Percentiles rank a stretch among this genome's conserved stretches.
Conservation (phyloP, 306 rosid species). For the Citrullus colocynthis region DNA sequence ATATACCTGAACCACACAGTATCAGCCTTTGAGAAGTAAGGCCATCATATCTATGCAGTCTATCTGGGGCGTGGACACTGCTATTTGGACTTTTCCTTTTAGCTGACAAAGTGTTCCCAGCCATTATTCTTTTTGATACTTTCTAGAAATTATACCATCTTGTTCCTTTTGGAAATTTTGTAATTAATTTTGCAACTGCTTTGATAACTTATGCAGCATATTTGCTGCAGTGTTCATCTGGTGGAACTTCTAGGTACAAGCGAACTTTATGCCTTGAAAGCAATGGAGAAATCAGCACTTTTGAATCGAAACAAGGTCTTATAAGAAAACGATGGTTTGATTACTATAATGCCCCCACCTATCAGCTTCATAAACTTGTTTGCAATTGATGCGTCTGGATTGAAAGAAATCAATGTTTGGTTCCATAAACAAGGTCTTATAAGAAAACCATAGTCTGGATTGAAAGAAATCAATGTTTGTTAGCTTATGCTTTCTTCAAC, state of each 20-base stretch:
- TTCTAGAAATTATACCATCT: slow-evolving; percentile 49
- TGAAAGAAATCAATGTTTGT: not conserved
- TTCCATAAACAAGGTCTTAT: too few species aligned
- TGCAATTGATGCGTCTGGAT: not conserved
- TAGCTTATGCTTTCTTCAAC: not conserved
- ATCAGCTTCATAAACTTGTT: not conserved
- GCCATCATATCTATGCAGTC: not conserved
- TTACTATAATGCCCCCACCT: not conserved
- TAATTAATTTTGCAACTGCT: not conserved
- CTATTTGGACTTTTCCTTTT: not conserved
- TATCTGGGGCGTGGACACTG: not conserved
- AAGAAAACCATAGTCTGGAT: not conserved
- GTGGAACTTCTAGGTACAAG: slow-evolving; percentile 80
- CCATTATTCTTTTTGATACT: not conserved
- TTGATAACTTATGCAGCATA: slow-evolving; percentile 5
- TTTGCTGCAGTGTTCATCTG: slow-evolving; percentile 68
- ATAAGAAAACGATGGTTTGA: not conserved
- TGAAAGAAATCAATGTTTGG: not conserved
- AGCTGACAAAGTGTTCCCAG: not conserved
- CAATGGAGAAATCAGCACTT: slow-evolving; percentile 86
- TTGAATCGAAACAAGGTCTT: slow-evolving; percentile 86
- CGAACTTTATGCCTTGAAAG: slow-evolving; percentile 92
- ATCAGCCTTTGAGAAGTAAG: not conserved
- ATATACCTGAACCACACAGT: not conserved
- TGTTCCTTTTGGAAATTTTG: not conserved